A percentile compares a stretch with the other conserved stretches of the same genome.
Conservation (phyloP, 768 basidiomycete species). For the Tephrocybe sp. region DNA sequence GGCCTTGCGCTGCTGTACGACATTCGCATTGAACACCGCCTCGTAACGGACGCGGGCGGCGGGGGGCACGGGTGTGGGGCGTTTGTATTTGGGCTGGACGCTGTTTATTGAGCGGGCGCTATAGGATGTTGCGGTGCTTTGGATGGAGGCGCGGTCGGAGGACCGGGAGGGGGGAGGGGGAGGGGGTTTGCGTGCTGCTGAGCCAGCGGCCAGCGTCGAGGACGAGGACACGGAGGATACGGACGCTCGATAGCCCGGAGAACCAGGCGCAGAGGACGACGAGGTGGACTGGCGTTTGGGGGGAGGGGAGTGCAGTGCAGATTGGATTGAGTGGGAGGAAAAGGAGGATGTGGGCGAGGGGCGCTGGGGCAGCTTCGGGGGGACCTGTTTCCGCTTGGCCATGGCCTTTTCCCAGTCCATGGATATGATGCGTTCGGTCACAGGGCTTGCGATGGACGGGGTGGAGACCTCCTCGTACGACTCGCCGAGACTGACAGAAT, state of each 20-base stretch:
- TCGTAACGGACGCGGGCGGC: conserved; percentile 69
- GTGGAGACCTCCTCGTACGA: conserved; percentile 72
- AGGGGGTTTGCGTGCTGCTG: conserved; percentile 41
- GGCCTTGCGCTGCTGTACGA: conserved; percentile 46
- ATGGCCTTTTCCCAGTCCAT: conserved; percentile 54
- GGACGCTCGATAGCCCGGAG: conserved; percentile 20
- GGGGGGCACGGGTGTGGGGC: conserved; percentile 68
- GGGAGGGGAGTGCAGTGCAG: conserved; percentile 28
- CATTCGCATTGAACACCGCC: conserved; percentile 60
- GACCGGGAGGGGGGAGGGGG: conserved; percentile 45
- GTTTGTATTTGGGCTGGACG: conserved; percentile 32
- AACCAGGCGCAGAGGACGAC: conserved; percentile 10
- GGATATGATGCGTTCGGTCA: conserved; percentile 39
- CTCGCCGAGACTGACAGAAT: conserved; percentile 61
- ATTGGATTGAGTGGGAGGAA: conserved; percentile 19
- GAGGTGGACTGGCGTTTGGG: conserved; percentile 18
- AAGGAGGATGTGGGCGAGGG: conserved; percentile 30
- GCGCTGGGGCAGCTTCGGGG: conserved; percentile 51
- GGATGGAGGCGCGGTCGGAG: conserved; percentile 66
- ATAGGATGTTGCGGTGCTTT: conserved; percentile 45
- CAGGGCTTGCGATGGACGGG: conserved; percentile 53
- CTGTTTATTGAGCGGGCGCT: conserved; percentile 35
- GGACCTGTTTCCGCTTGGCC: conserved; percentile 31
- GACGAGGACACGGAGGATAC: conserved; percentile 29
- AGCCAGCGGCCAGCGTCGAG: conserved; percentile 30